Conservation (phyloP, 176 grass and related monocot genomes). For the Aegilops longissima region DNA sequence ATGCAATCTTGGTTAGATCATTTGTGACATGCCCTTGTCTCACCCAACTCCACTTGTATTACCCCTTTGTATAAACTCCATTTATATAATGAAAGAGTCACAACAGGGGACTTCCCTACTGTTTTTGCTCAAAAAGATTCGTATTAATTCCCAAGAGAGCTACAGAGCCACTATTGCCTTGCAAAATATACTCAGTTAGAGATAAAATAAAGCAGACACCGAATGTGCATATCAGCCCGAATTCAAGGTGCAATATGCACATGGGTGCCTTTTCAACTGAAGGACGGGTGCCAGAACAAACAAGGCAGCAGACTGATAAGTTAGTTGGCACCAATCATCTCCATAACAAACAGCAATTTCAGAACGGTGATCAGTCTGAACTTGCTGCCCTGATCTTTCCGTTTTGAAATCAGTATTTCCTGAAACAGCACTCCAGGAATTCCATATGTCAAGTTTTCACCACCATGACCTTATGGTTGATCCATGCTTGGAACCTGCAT, state of each 20-base stretch:
- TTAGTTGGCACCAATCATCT: neutral
- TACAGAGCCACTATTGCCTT: neutral
- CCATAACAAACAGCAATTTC: neutral
- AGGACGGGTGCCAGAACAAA: neutral
- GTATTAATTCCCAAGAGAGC: neutral
- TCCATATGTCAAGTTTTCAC: slow-evolving; percentile 14
- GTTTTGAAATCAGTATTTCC: slow-evolving; percentile 25
- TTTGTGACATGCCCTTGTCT: neutral
- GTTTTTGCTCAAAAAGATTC: slow-evolving; percentile 16
- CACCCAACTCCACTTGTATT: neutral
- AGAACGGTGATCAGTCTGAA: neutral
- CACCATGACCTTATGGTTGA: slow-evolving; percentile 17
- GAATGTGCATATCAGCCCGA: neutral
- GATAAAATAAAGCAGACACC: neutral
- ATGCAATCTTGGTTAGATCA: neutral
- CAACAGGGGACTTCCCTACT: neutral
- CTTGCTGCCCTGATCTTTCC: neutral
- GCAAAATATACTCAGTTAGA: slow-evolving; percentile 26
- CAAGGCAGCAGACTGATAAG: neutral
- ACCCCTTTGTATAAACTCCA: neutral
- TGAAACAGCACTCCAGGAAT: slow-evolving; percentile 16
- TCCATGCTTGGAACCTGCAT: slow-evolving; percentile 44
- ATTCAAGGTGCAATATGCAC: neutral
- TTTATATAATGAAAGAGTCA: neutral
- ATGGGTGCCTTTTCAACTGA: neutral